Base-by-base conservation (phyloP, 2,329 filamentous ascomycete species). In the Ambrosiella cleistominuta region DNA sequence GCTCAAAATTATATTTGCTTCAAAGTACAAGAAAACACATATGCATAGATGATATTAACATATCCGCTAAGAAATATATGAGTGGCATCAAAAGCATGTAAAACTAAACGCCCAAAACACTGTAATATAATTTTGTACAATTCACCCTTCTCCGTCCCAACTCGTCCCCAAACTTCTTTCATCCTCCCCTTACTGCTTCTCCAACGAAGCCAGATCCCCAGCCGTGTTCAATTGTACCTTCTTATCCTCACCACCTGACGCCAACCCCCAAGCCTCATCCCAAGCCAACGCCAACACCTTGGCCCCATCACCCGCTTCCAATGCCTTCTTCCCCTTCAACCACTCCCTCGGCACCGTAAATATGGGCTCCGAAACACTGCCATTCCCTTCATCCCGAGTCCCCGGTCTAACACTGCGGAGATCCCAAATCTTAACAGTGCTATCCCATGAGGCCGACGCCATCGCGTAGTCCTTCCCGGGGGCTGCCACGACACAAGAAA, bases 401-500 rank as follows among this genome's bases (percentile, higher is more conserved):
- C 82, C 71, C 64, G 80, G 74, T 68, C 81, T 75, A 57, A 79
- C 80, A 65, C 81, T 84, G 57, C 93, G 78, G 63, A 97, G 77
- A 74, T 98, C 93, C 93, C 93, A 98, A 54, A 98, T 82, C 56
- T 89, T 80, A 66, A 88, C 93, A 1, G 88, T 95, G 39, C 91
- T 89, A 69, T 98, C 93, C 69, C 95, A 87, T 51, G 85, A 86
- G n/a, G 81, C 91, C 38, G 86, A 93, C 0, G 91, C 87, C 7
- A 98, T 76, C n/a, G 85, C 82, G 71, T 90, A 88, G 62, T 83
- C 81, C 66, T 84, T 90, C 45, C 80, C 77, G 6, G 78, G 81
- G 39, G 62, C 61, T 13, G 69, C 68, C 9, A 37, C 54, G 38
- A 82, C 65, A 7, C 72, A 72, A 1, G 74, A 72, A 15, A 83